Conservation (phyloP, 75 land plant species). For the Gnetum montanum region DNA sequence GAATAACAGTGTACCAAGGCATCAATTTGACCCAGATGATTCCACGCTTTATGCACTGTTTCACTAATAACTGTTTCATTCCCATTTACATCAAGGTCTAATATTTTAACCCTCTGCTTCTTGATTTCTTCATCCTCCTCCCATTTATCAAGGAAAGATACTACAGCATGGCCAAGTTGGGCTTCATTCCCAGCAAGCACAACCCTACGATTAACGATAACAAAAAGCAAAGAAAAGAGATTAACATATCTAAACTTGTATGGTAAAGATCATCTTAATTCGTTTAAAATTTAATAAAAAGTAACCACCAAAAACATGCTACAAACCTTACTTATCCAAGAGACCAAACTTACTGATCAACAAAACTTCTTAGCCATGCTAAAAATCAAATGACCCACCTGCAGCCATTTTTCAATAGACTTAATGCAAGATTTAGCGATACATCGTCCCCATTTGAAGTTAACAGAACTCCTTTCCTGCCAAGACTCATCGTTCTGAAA, state of each 20-base stretch:
- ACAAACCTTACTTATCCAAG: not conserved
- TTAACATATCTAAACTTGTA: not conserved
- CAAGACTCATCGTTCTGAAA: conserved; percentile 18
- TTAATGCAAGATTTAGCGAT: conserved; percentile 38
- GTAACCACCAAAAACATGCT: not conserved
- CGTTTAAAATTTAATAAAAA: not conserved
- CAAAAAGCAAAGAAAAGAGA: not conserved
- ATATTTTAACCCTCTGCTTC: not conserved
- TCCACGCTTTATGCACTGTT: conserved; percentile 56
- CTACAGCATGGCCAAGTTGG: conserved; percentile 3
- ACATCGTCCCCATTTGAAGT: conserved; percentile 47
- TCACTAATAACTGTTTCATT: conserved; percentile 38
- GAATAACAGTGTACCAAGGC: conserved; percentile 62
- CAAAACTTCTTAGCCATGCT: not conserved
- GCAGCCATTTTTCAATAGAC: conserved; percentile 53
- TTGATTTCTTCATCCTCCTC: not conserved
- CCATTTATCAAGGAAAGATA: conserved; percentile 12
- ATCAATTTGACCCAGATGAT: conserved; percentile 48
- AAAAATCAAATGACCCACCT: conserved; percentile 28
- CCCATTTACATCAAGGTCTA: conserved; percentile 41
- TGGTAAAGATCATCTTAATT: not conserved
- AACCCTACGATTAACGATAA: conserved; percentile 19
- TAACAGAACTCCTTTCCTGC: conserved; percentile 39
- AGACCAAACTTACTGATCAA: not conserved
- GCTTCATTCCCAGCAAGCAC: conserved; percentile 43